Conservation (phyloP, 352 stramenopile genomes). For the Phytophthora constricta region DNA sequence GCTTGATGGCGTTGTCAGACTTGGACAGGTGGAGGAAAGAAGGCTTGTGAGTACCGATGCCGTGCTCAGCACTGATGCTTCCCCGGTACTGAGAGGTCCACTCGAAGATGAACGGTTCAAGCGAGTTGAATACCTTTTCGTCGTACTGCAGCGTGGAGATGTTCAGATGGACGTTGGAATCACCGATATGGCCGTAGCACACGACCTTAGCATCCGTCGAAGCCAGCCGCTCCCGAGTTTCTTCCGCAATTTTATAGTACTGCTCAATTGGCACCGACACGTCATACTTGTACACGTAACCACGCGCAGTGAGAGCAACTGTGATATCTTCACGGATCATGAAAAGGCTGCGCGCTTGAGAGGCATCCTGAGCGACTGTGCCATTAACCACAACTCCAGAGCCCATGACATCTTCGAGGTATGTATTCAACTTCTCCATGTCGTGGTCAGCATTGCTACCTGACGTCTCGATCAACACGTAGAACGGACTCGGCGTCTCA, state of each 20-base stretch:
- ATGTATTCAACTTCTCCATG: slow-evolving; percentile 90
- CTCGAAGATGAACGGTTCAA: slow-evolving; percentile 85
- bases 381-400: slow-evolving; percentile 88
- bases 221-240: slow-evolving; percentile 67
- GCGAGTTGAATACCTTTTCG: slow-evolving; percentile 60
- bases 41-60: slow-evolving; percentile 95
- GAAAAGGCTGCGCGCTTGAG: slow-evolving; percentile 93
- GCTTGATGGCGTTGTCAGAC: slow-evolving; percentile 71
- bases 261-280: slow-evolving; percentile 92
- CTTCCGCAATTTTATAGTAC: slow-evolving; percentile 92
- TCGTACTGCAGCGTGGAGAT: slow-evolving; percentile 83
- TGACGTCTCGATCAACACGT: slow-evolving; percentile 97
- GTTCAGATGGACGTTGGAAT: slow-evolving; percentile 98
- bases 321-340: slow-evolving; percentile 94
- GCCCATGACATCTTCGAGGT: slow-evolving; percentile 80
- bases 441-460: slow-evolving; percentile 93
- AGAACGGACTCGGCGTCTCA: slow-evolving; percentile 78
- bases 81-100: slow-evolving; percentile 87
- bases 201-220: slow-evolving; percentile 65
- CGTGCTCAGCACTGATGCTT: slow-evolving; percentile 98
- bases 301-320: slow-evolving; percentile 75
- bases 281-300: slow-evolving; percentile 98
- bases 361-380: slow-evolving; percentile 92
- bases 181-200: slow-evolving; percentile 95
- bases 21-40: slow-evolving; percentile 89